phyloP scores from a whole-genome alignment of 805 yeast genomes.

The Brettanomyces naardenensis region DNA sequence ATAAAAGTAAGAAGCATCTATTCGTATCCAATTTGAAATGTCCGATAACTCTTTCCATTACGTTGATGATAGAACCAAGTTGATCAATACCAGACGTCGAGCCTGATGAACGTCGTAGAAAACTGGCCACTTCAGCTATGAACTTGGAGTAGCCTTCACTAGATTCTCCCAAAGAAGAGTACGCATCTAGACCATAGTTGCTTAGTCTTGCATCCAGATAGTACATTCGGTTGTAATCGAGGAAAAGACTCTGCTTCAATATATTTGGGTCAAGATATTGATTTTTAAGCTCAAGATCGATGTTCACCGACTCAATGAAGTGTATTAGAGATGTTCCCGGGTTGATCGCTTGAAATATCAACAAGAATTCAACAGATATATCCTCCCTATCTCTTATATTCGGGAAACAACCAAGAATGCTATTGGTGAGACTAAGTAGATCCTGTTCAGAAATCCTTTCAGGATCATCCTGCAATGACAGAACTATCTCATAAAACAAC shows the following conservation, averaged over 20 bases:
- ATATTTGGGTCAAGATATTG: slow-evolving; percentile 21
- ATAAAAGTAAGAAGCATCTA: slow-evolving; percentile 54
- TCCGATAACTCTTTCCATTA: slow-evolving; percentile 55
- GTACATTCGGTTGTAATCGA: slow-evolving; percentile 21
- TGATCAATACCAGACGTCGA: slow-evolving; percentile 17
- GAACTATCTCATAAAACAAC: slow-evolving; percentile 22
- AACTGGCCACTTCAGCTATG: slow-evolving; percentile 37
- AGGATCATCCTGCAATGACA: slow-evolving; percentile 16
- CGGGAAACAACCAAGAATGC: slow-evolving; percentile 11
- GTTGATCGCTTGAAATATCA: slow-evolving; percentile 19
- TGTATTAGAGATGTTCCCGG: slow-evolving; percentile 13
- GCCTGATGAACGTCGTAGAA: slow-evolving; percentile 27
- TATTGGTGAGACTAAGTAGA: slow-evolving; percentile 14
- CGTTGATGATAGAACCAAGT: slow-evolving; percentile 35
- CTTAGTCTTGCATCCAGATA: slow-evolving; percentile 23
- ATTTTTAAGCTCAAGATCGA: slow-evolving; percentile 20
- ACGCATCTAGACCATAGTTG: slow-evolving; percentile 27
- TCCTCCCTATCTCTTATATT: slow-evolving; percentile 17
- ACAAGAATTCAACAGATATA: slow-evolving; percentile 16
- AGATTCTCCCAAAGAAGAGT: slow-evolving; percentile 64
- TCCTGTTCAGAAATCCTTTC: slow-evolving; percentile 13
- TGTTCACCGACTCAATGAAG: slow-evolving; percentile 19
- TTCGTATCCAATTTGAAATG: slow-evolving; percentile 70
- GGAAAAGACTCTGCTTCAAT: slow-evolving; percentile 21
- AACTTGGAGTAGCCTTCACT: slow-evolving; percentile 71